phyloP scores from a whole-genome alignment of 805 yeast genomes.

The Cyberlindnera petersonii region DNA sequence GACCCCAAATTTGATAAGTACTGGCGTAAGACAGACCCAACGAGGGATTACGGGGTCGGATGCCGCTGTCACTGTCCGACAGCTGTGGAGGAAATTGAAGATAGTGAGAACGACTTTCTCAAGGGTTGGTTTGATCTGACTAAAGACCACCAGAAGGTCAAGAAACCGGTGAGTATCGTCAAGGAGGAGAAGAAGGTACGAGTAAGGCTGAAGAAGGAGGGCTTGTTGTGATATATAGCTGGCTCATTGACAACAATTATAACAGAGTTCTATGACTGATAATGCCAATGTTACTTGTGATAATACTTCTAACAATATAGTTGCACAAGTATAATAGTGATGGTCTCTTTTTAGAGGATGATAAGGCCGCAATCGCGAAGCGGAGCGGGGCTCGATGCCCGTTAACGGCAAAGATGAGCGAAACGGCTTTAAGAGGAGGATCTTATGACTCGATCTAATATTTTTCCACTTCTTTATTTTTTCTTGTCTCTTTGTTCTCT shows the following conservation, averaged over 20 bases:
- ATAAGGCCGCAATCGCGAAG: neutral
- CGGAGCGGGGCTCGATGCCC: neutral
- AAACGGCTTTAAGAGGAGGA: too few species aligned
- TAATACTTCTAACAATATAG: too few species aligned
- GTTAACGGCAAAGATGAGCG: neutral
- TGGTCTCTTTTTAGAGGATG: neutral
- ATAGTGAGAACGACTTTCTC: slow-evolving; percentile 48
- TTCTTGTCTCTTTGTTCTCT: too few species aligned
- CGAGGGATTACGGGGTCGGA: slow-evolving; percentile 55
- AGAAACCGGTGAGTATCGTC: slow-evolving; percentile 4
- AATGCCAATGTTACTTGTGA: too few species aligned
- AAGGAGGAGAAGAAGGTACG: slow-evolving; percentile 7
- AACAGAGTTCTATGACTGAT: neutral
- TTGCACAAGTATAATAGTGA: too few species aligned
- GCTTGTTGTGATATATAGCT: neutral
- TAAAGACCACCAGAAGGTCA: neutral
- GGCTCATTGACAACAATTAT: too few species aligned
- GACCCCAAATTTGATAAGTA: slow-evolving; percentile 22
- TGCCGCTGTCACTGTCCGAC: slow-evolving; percentile 82
- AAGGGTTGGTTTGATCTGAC: slow-evolving; percentile 45
- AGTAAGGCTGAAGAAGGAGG: slow-evolving; percentile 1
- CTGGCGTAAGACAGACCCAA: slow-evolving; percentile 32
- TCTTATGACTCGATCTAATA: too few species aligned
- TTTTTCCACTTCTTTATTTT: too few species aligned
- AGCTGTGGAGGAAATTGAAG: slow-evolving; percentile 51